Conservation (phyloP, 1,284 basidiomycete species). For the Rhodotorula sp. region DNA sequence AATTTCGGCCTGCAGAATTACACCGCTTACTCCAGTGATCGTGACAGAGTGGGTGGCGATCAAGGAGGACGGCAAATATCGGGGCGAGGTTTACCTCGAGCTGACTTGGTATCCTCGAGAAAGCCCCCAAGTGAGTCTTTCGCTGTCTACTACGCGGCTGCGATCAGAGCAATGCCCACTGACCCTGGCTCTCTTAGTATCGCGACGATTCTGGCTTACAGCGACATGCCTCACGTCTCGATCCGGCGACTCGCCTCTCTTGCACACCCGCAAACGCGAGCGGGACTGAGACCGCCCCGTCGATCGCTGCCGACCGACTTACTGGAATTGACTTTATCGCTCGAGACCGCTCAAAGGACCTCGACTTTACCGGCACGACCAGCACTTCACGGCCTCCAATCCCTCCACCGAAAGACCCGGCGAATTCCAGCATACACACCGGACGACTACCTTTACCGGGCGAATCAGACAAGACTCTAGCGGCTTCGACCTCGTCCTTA, state of each 20-base stretch:
- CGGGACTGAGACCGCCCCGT: too few species aligned
- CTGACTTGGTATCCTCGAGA: conserved; percentile 20
- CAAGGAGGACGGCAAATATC: conserved; percentile 9
- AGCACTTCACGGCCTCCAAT: not conserved
- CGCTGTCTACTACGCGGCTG: not conserved
- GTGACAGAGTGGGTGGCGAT: conserved; percentile 27
- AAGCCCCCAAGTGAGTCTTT: not conserved
- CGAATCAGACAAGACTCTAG: too few species aligned
- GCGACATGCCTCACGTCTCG: too few species aligned
- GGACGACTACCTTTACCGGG: too few species aligned
- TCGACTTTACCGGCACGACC: not conserved
- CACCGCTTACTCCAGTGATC: not conserved
- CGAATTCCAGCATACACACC: too few species aligned
- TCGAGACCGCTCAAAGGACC: not conserved
- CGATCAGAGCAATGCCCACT: not conserved
- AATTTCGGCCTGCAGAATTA: too few species aligned
- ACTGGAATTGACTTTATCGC: too few species aligned
- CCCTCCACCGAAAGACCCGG: too few species aligned
- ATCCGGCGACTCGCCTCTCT: too few species aligned
- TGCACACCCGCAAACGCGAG: too few species aligned
- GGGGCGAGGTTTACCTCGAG: conserved; percentile 31
- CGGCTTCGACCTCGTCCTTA: too few species aligned
- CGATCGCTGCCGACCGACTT: not conserved
- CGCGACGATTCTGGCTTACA: too few species aligned
- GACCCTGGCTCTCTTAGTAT: not conserved